Conservation (phyloP, 306 rosid genomes). For the Prosopis cineraria region DNA sequence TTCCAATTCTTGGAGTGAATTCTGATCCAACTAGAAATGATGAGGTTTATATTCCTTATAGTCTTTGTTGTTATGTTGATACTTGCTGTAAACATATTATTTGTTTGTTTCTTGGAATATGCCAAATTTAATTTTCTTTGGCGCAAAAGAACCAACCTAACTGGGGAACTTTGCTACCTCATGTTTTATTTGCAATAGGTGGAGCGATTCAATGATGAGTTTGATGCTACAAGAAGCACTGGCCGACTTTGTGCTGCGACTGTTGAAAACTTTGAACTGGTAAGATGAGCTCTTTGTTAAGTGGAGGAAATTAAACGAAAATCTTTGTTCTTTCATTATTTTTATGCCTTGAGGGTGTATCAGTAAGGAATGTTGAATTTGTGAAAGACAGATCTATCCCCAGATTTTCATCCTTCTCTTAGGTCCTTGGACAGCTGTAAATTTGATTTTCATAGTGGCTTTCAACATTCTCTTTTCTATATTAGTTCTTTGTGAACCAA, state of each 20-base stretch:
- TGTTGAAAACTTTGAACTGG: conserved; percentile 77
- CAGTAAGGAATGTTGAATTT: background rate
- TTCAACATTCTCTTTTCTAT: conserved; percentile 16
- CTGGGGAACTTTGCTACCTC: conserved; percentile 3
- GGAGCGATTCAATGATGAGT: conserved; percentile 54
- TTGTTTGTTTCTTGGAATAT: conserved; percentile 19
- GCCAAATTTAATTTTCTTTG: background rate
- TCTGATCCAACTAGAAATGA: conserved; percentile 82
- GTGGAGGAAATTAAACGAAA: background rate
- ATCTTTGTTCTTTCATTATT: background rate
- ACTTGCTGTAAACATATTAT: conserved; percentile 13
- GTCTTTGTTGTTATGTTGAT: conserved; percentile 18
- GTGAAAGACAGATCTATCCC: background rate
- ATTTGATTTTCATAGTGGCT: conserved; percentile 14
- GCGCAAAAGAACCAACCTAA: background rate
- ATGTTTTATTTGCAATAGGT: conserved; percentile 53
- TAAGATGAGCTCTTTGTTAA: conserved; percentile 39
- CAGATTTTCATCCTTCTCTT: conserved; percentile 20
- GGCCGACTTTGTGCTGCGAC: conserved; percentile 87
- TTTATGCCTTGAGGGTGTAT: conserved; percentile 19
- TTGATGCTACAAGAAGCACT: conserved; percentile 88
- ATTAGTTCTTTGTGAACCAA: background rate
- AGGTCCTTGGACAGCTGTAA: conserved; percentile 13
- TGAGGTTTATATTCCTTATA: conserved; percentile 57
- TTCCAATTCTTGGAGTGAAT: conserved; percentile 93